phyloP scores from a whole-genome alignment of 257 asterid genomes.

The Fraxinus americana region DNA sequence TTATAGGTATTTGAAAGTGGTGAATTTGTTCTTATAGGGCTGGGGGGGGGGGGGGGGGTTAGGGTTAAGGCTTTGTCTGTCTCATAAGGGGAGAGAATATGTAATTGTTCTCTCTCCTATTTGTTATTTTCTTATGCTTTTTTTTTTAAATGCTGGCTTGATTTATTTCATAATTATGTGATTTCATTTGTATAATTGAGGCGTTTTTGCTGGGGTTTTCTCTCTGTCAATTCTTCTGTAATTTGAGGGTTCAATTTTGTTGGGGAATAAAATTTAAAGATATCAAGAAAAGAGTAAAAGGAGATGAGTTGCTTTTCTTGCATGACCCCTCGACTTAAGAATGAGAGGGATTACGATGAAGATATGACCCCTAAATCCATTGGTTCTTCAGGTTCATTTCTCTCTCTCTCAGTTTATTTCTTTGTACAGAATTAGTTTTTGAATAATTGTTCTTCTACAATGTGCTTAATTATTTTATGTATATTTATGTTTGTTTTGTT shows the following conservation, averaged over 20 bases:
- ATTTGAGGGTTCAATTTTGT: conserved; percentile 19
- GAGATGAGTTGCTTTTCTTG: conserved; percentile 84
- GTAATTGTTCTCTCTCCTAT: conserved; percentile 36
- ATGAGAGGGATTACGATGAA: conserved; percentile 60
- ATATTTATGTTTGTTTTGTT: conserved; percentile 11
- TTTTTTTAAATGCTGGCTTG: conserved; percentile 1
- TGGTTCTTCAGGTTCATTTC: conserved; percentile 46
- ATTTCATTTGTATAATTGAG: conserved; percentile 24
- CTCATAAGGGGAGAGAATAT: conserved; percentile 30
- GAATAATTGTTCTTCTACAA: conserved; percentile 8
- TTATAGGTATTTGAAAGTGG: no score
- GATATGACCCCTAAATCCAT: conserved; percentile 46
- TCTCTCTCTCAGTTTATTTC: background rate
- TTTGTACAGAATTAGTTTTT: background rate
- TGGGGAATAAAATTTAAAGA: conserved; percentile 4
- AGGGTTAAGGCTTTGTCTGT: conserved; percentile 18
- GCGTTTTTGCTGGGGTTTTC: conserved; percentile 18
- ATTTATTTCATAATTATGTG: conserved; percentile 13
- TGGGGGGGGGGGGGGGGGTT: conserved; percentile 7
- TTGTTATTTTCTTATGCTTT: background rate
- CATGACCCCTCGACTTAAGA: conserved; percentile 52
- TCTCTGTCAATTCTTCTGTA: conserved; percentile 20
- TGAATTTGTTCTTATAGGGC: no score
- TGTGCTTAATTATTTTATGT: conserved; percentile 9
- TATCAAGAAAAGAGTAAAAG: conserved; percentile 1